Percentiles rank a stretch among this genome's conserved stretches.
Conservation (phyloP, 495 filamentous ascomycete species). For the Podospora pseudopauciseta region DNA sequence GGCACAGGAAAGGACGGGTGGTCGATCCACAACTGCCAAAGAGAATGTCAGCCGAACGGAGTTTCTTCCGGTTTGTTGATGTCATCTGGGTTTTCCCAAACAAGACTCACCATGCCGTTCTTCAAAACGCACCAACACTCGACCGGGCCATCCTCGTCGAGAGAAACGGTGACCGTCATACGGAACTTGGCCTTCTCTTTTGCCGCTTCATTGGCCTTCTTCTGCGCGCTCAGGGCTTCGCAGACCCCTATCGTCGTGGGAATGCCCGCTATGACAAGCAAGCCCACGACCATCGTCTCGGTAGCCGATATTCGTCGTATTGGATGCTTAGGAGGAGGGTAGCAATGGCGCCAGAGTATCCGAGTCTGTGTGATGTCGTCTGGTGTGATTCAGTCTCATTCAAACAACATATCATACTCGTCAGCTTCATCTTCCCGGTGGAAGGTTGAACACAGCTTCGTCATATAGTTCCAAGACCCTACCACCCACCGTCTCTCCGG, state of each 20-base stretch:
- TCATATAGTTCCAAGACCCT: background rate
- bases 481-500: background rate
- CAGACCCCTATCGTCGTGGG: constrained; percentile 51
- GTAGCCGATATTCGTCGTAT: background rate
- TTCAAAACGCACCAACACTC: constrained; percentile 42
- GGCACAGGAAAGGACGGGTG: constrained; percentile 41
- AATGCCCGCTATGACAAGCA: constrained; percentile 45
- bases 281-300: constrained; percentile 39
- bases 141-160: constrained; percentile 37
- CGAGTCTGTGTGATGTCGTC: background rate
- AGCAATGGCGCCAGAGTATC: background rate
- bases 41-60: constrained; percentile 8
- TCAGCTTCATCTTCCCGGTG: background rate
- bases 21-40: constrained; percentile 43
- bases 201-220: constrained; percentile 45
- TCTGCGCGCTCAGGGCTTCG: constrained; percentile 49
- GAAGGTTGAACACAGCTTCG: background rate
- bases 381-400: background rate
- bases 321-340: background rate
- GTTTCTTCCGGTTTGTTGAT: constrained; percentile 5
- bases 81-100: constrained; percentile 9
- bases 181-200: constrained; percentile 53
- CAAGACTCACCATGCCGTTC: constrained; percentile 41
- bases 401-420: background rate
- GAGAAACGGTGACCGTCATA: constrained; percentile 43